Evolutionary conservation across 176 grass and related monocot species (phyloP).

Genomic region (Musa acuminata): DNA sequence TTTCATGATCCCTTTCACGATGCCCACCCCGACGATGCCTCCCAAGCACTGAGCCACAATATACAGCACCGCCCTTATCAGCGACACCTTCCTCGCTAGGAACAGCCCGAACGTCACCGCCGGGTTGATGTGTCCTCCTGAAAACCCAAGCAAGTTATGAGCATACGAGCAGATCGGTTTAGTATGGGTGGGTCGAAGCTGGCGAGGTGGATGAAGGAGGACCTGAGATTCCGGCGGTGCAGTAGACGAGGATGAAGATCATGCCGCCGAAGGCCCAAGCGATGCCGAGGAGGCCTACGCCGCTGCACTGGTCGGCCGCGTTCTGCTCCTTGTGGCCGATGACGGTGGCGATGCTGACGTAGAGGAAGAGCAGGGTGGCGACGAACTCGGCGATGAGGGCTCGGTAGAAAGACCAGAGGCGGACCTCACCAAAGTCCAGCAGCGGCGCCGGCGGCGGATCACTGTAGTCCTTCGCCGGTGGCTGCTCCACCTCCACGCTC

Average conservation of each 20-base stretch:
- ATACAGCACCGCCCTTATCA: conserved; percentile 61
- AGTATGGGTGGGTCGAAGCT: too few species aligned
- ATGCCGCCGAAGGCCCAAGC: conserved; percentile 94
- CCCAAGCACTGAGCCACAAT: conserved; percentile 82
- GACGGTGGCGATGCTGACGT: background rate
- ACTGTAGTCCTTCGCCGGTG: background rate
- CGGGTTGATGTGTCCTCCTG: conserved; percentile 91
- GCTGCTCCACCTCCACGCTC: background rate
- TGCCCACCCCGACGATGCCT: conserved; percentile 71
- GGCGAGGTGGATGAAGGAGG: too few species aligned
- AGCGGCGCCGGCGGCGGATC: background rate
- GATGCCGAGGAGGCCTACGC: conserved; percentile 77
- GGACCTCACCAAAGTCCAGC: background rate
- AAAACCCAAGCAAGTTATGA: background rate
- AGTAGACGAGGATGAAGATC: conserved; percentile 96
- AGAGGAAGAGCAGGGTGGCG: conserved; percentile 1
- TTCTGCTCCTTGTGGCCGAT: background rate
- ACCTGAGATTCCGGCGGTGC: conserved; percentile 88
- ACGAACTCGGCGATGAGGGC: background rate
- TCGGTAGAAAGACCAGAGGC: background rate
- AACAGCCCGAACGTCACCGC: conserved; percentile 90
- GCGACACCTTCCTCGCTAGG: conserved; percentile 77
- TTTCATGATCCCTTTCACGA: conserved; percentile 79
- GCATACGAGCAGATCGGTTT: too few species aligned
- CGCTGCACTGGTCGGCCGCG: conserved; percentile 17